These are phyloP conservation scores for Pelargonium myrrhifolium DNA, from an alignment of 441 rosid species.

Conservation along the genomic window DNA sequence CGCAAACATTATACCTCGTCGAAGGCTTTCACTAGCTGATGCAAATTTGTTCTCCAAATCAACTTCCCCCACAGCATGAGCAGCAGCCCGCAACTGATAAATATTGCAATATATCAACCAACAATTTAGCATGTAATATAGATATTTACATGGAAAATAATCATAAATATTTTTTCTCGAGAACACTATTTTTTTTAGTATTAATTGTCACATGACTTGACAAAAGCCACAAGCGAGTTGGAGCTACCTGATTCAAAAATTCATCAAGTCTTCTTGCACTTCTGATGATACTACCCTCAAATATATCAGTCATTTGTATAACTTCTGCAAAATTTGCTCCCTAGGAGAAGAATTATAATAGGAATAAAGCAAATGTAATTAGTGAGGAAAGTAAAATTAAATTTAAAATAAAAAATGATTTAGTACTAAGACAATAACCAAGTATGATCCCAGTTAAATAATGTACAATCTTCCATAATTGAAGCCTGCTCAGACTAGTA, in stretches of 20 bases:
- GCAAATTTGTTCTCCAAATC: constrained; percentile 68
- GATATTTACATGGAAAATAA: not conserved
- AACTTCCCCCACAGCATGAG: constrained; percentile 83
- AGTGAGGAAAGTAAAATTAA: not conserved
- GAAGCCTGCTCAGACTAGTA: not conserved
- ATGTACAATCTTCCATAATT: not conserved
- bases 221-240: not conserved
- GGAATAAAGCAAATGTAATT: constrained; percentile 7
- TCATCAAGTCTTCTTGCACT: constrained; percentile 83
- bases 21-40: constrained; percentile 84
- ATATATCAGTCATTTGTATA: constrained; percentile 90
- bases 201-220: not conserved
- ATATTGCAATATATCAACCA: not conserved
- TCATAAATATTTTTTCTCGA: not conserved
- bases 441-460: not conserved
- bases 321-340: constrained; percentile 88
- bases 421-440: not conserved
- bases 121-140: not conserved
- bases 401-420: not conserved
- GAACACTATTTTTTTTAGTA: constrained; percentile 12
- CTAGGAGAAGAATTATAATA: constrained; percentile 28
- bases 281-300: constrained; percentile 91
- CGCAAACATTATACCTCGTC: constrained; percentile 94
- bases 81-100: constrained; percentile 72
- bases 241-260: constrained; percentile 83